Evolutionary conservation across 2,329 filamentous ascomycete genomes (phyloP), one percentile per base, ranked within the genome.

Genomic region (Aspergillus intermedius): DNA sequence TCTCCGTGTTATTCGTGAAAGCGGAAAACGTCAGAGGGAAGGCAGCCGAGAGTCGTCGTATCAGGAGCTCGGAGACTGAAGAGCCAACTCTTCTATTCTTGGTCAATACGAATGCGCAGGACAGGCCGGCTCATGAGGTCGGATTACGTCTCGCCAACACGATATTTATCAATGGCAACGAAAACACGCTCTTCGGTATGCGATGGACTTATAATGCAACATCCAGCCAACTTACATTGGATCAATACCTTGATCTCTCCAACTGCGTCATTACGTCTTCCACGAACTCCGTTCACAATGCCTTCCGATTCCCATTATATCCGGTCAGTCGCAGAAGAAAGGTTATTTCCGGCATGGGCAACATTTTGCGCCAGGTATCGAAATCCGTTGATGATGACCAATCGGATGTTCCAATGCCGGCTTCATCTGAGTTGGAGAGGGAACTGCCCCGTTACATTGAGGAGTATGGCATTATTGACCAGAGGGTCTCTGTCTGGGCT

Each of bases 281-380:
- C 6, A 48, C 52, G 2, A 49, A 48, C 4, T 44, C 51, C 28
- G 42, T 62, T 6, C 45, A 47, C 43, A 53, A 57, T n/a, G 51
- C 51, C 6, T 49, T 68, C 39, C 45, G 52, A 5, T 53, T 71
- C 30, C 68, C 70, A 5, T 54, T 73, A 21, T 49, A 64, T 39
- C 67, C 67, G 6, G 62, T 73, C 17, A 64, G 65, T 5, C 54
- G 62, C 47, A 62, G 68, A 43, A 63, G 68, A 43, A 65, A 55
- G 39, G 69, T 72, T 12, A 58, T 69, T 13, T 60, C 66, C 8
- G 67, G 70, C 48, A 71, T 73, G 69, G 70, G 70, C 9, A 73
- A 73, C 42, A 71, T 73, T 21, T 53, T 73, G 19, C 66, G 69
- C 19, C 67, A 71, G 37, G 46, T 73, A 34, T 59, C 66, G n/a